Evolutionary conservation across 495 filamentous ascomycete species (phyloP), one percentile per base, ranked within the genome.

Genomic region (Margaritispora aquatica): DNA sequence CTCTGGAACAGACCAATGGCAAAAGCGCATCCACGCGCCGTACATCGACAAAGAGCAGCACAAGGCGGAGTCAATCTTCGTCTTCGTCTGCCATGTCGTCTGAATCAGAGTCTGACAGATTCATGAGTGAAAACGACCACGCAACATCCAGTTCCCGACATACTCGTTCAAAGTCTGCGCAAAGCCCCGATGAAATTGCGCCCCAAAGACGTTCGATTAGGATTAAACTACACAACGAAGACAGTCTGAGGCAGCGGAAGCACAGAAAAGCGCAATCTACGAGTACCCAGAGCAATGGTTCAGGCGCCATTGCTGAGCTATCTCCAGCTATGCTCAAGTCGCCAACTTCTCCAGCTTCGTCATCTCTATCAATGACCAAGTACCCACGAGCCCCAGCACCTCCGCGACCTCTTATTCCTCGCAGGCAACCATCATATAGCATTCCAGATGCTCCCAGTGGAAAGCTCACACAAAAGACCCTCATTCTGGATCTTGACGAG

Each of bases 401-500:
- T 17, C 94, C 95, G 11, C 82, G 92, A 41, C 94, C 94, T 8
- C 78, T 97, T 47, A 88, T 97, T 56, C 92, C 95, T 4, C 81
- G 83, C 34, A 87, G 90, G 41, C 83, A 93, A 66, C 89, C 90
- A 41, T 96, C 90, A 13, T 96, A 94, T 70, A 70, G 77, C 22
- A 63, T 71, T 70, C 60, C 73, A 79, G 68, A 70, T 72, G 21
- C 72, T 70, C 44, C 74, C 66, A 71, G 72, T 69, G 61, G 72
- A 73, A 62, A 75, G 73, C 69, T 75, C 20, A 74, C 74, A 0
- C 87, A 92, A 69, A 98, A 98, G 74, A 97, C 94, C 1, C 72
- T 98, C 58, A 93, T 98, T 63, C 79, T 98, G 26, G 94, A 98
- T 69, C 82, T 98, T 17, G 94, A 98, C 70, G 94, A 98, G 68